These are phyloP conservation scores for Phytophthora melonis DNA, from an alignment of 352 stramenopile genomes.

Conservation along the genomic window DNA sequence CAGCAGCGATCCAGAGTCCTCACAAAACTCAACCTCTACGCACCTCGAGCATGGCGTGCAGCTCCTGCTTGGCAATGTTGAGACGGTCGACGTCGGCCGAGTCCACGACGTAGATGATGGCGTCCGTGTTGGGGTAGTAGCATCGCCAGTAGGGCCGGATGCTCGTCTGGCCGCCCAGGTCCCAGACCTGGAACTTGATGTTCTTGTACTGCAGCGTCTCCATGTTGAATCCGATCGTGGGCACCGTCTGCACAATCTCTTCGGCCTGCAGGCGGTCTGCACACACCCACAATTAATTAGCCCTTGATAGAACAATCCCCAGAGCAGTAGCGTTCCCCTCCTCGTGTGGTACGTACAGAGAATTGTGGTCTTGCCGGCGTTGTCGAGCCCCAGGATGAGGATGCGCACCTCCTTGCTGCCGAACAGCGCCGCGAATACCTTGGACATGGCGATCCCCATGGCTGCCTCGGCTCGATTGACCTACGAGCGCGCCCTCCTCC, in stretches of 20 bases:
- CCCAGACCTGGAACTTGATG: constrained; percentile 99
- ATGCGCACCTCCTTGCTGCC: constrained; percentile 99
- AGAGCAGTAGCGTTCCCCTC: background rate
- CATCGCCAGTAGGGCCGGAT: constrained; percentile 99
- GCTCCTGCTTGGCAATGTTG: constrained; percentile 97
- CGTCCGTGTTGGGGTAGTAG: constrained; percentile 99
- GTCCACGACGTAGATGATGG: constrained; percentile 96
- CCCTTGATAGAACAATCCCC: background rate
- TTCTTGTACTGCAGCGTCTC: constrained; percentile 94
- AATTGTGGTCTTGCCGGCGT: constrained; percentile 99
- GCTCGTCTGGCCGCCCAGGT: constrained; percentile 99
- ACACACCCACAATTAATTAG: constrained; percentile 5
- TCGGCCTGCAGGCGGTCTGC: constrained; percentile 86
- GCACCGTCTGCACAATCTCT: constrained; percentile 99
- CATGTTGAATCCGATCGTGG: constrained; percentile 99
- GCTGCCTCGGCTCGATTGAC: constrained; percentile 4
- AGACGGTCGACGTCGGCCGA: constrained; percentile 98
- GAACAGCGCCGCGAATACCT: constrained; percentile 98
- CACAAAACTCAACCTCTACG: background rate
- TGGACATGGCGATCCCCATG: constrained; percentile 99
- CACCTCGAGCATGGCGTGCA: constrained; percentile 97
- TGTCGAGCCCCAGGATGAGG: constrained; percentile 99
- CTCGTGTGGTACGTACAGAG: constrained; percentile 85
- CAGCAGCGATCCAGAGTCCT: background rate
- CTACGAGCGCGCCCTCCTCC: background rate